phyloP scores from a whole-genome alignment of 805 yeast genomes.

The Geotrichum ghanense region DNA sequence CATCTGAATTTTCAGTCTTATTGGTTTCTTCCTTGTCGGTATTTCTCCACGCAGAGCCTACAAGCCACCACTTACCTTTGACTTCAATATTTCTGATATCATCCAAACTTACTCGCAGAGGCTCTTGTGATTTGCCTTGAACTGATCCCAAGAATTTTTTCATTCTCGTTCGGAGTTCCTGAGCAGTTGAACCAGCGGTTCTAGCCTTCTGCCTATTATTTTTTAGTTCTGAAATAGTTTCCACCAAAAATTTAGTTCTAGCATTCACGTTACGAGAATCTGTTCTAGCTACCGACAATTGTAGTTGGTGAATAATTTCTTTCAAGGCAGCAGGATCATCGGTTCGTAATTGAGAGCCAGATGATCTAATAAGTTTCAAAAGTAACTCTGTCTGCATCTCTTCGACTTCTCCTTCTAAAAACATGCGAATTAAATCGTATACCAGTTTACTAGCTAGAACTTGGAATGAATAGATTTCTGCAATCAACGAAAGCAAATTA shows the following conservation, averaged over 20 bases:
- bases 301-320: conserved; percentile 56
- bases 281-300: conserved; percentile 32
- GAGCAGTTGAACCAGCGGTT: conserved; percentile 40
- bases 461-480: conserved; percentile 69
- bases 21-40: conserved; percentile 19
- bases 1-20: conserved; percentile 19
- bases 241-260: conserved; percentile 74
- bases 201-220: conserved; percentile 60
- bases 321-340: conserved; percentile 85
- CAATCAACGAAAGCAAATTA: conserved; percentile 62
- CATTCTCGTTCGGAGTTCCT: conserved; percentile 43
- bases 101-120: conserved; percentile 70
- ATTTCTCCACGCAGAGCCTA: conserved; percentile 97
- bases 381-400: conserved; percentile 72
- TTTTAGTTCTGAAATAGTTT: conserved; percentile 73
- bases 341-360: conserved; percentile 76
- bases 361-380: conserved; percentile 55
- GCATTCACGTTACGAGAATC: conserved; percentile 33
- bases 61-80: conserved; percentile 97
- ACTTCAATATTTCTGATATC: conserved; percentile 71
- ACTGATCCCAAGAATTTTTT: conserved; percentile 52
- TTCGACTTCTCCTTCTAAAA: conserved; percentile 38
- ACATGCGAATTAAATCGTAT: conserved; percentile 56
- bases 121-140: conserved; percentile 40
- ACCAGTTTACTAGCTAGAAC: conserved; percentile 61